Percentiles rank a stretch among this genome's conserved stretches.
phyloP scores from a whole-genome alignment of 2,329 filamentous ascomycete species.

The Xylariales sp. region DNA sequence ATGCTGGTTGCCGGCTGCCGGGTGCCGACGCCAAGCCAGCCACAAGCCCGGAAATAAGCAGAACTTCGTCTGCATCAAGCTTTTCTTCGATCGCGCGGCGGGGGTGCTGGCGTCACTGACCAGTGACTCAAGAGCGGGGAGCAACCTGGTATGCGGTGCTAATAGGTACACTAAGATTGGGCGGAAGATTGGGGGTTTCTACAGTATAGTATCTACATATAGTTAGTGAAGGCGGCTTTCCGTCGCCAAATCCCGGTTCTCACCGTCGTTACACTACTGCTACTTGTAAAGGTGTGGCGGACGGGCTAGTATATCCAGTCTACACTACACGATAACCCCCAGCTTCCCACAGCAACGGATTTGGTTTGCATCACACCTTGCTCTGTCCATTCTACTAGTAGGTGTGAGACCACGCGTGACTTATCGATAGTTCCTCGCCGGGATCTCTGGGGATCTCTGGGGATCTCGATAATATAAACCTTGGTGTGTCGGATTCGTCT shows the following conservation, averaged over 20 bases:
- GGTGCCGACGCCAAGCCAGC: conserved; percentile 4
- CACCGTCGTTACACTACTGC: not conserved
- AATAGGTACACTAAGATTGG: too few species aligned
- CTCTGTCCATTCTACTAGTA: not conserved
- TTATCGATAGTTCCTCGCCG: not conserved
- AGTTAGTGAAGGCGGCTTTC: too few species aligned
- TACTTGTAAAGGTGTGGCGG: too few species aligned
- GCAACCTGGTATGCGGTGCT: too few species aligned
- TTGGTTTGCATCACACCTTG: not conserved
- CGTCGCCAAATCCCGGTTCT: not conserved
- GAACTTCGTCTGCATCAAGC: not conserved
- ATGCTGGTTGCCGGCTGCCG: not conserved
- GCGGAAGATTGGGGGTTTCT: too few species aligned
- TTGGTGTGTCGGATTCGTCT: not conserved
- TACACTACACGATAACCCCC: not conserved
- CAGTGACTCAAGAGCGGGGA: too few species aligned
- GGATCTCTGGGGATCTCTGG: not conserved
- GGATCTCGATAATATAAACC: not conserved
- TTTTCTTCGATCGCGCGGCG: not conserved
- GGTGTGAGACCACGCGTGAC: not conserved
- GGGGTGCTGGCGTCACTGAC: too few species aligned
- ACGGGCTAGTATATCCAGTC: not conserved
- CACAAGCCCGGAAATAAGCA: conserved; percentile 5
- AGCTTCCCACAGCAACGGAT: not conserved
- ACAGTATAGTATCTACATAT: too few species aligned